Conservation (phyloP, 768 basidiomycete genomes). For the Agaricus subrufescens region DNA sequence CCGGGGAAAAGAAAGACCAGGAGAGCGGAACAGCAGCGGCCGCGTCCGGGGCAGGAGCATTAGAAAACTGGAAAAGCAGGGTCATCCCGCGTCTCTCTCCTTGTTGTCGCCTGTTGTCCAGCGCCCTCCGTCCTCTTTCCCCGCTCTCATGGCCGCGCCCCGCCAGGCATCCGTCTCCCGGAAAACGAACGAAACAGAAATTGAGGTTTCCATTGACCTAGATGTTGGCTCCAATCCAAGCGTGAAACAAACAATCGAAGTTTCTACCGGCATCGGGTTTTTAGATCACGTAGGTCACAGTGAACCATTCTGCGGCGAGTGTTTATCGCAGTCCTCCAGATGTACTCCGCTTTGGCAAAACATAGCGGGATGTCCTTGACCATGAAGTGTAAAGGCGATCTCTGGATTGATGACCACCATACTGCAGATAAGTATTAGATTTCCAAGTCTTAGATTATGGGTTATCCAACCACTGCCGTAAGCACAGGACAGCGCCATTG, state of each 20-base stretch:
- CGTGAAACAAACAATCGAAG: conserved; percentile 67
- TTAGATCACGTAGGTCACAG: conserved; percentile 80
- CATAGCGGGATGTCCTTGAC: conserved; percentile 91
- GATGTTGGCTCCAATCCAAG: conserved; percentile 68
- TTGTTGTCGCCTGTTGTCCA: conserved; percentile 27
- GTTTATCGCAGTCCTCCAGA: conserved; percentile 42
- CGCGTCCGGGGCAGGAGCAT: conserved; percentile 21
- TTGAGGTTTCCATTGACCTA: conserved; percentile 76
- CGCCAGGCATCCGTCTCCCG: conserved; percentile 70
- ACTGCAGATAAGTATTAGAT: conserved; percentile 80
- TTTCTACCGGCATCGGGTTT: conserved; percentile 97
- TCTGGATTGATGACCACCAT: conserved; percentile 98
- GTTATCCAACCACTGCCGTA: conserved; percentile 15
- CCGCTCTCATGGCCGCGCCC: conserved; percentile 20
- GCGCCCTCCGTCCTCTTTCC: conserved; percentile 7
- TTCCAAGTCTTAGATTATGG: neutral
- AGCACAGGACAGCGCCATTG: conserved; percentile 85
- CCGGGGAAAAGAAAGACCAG: conserved; percentile 9
- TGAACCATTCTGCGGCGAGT: neutral
- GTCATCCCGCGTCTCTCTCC: conserved; percentile 17
- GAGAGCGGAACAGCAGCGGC: conserved; percentile 20
- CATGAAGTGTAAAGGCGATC: conserved; percentile 90
- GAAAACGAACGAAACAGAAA: conserved; percentile 88
- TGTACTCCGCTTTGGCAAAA: conserved; percentile 97
- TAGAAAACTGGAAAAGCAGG: conserved; percentile 19